Evolutionary conservation across 306 rosid genomes (phyloP), one percentile per base, ranked within the genome.

Genomic region (Herpetospermum pedunculosum): DNA sequence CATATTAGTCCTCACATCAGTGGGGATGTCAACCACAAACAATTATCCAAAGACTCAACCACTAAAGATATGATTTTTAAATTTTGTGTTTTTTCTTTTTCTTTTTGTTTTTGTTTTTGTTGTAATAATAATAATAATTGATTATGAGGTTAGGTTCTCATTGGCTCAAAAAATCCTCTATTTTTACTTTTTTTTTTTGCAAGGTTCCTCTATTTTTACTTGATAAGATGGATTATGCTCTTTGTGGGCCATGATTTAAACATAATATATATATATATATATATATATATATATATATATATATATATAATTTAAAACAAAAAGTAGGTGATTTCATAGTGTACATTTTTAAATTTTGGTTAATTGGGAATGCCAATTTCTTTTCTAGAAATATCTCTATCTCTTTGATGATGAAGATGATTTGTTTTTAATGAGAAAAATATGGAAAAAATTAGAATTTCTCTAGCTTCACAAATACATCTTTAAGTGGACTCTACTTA

Each of bases 11-110:
- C 0, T 35, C 16, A 63, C 16, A 63, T 63, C 29, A 64, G 15
- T 64, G 16, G 69, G 43, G 70, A 29, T 64, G 71, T 19, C 47
- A 64, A n/a, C 71, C 47, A 64, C 71, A 64, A 64, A 21, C 49
- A 35, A 19, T 38, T 19, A 38, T 65, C 50, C 49, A 19, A 65
- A 65, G 5, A 19, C 72, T 65, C 49, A 65, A 65, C 34, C 72
- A 65, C 72, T 65, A 65, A 65, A 40, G n/a, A 65, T 65, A 12
- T 35, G 16, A n/a, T 64, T 64, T 10, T 3, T 38, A 25, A 21
- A 18, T 65, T 38, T 21, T 19, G 4, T 63, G n/a, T 38, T 0
- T 65, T 4, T 62, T 34, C 5, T 16, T 15, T 28, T 29, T 3
- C 11, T 54, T 43, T 32, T 32, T n/a, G n/a, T n/a, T n/a, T n/a